Evolutionary conservation across 352 stramenopile genomes (phyloP).

Genomic region (Pythium utonaiense): DNA sequence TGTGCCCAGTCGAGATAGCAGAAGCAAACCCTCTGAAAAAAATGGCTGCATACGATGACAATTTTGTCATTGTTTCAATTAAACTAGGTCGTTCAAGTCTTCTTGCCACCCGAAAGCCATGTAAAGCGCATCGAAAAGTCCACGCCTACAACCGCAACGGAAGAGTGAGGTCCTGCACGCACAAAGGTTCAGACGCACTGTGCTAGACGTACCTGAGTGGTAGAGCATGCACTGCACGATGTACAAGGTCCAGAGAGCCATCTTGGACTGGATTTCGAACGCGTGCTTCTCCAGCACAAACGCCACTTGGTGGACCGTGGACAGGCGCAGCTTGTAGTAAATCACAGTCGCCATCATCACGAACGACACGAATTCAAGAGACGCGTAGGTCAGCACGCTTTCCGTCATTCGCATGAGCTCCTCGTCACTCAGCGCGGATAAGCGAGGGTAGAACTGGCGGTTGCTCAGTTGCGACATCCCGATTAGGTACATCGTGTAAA

Average conservation of each 20-base stretch:
- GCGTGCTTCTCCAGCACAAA: constrained; percentile 33
- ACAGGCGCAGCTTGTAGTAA: constrained; percentile 11
- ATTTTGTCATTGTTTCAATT: no score
- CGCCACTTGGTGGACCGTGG: constrained; percentile 25
- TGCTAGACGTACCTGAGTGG: constrained; percentile 17
- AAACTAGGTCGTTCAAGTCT: neutral
- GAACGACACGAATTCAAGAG: constrained; percentile 14
- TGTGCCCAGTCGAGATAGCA: no score
- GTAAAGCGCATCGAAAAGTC: constrained; percentile 12
- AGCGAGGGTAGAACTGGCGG: constrained; percentile 14
- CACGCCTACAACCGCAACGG: neutral
- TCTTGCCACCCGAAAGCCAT: neutral
- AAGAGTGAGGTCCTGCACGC: no score
- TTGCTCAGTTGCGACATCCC: constrained; percentile 12
- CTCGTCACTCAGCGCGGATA: neutral
- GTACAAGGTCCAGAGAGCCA: constrained; percentile 37
- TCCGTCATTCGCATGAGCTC: constrained; percentile 2
- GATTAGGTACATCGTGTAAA: constrained; percentile 16
- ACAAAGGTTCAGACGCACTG: no score
- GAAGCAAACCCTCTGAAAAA: no score
- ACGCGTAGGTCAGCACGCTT: constrained; percentile 9
- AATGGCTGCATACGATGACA: no score
- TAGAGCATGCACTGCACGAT: constrained; percentile 33
- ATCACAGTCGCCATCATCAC: constrained; percentile 6
- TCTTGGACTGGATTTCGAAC: constrained; percentile 28